Evolutionary conservation across 306 rosid genomes (phyloP), one percentile per base, ranked within the genome.

Genomic region (Adenanthera pavonina): DNA sequence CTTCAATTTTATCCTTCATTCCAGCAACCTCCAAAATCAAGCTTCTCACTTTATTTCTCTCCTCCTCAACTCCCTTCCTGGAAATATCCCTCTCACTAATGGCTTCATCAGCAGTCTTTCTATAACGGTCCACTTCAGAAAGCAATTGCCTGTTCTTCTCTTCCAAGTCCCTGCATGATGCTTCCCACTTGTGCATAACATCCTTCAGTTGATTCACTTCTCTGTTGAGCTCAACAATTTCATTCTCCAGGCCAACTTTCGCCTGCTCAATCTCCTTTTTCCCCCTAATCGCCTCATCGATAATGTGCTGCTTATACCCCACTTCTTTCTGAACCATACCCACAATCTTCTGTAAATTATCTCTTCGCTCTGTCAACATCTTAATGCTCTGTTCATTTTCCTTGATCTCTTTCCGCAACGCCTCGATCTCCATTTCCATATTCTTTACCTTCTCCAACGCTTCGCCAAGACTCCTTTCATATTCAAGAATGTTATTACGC

Each of bases 181-280:
- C 78, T 6, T 53, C 38, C 84, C 87, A 64, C 38, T 66, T 43
- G 56, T 75, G 56, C 17, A 84, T 49, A 20, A 12, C 77, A 79
- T 64, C 86, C 65, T 74, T 89, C 10, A 89, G 75, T 41, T 80
- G 77, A 65, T 30, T 65, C 38, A 76, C 66, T 72, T 84, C 89
- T 4, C 48, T 68, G 20, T 30, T 79, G 88, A 89, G 76, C 79
- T 72, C 85, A 60, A 40, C 85, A 60, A 89, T 80, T 20, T 85
- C 86, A 25, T 17, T 77, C 78, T 89, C 89, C 0, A 33, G 77
- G 11, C 13, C 53, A 10, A 68, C 76, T 59, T 82, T 92, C 17
- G 25, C 88, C 69, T 77, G 82, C 84, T 85, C 90, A 7, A 86
- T 72, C 85, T 83, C 87, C 69, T 20, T 75, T n/a, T 80, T 89